Evolutionary conservation across 176 grass and related monocot genomes (phyloP), one percentile per base, ranked within the genome.

Genomic region (Avena insularis): DNA sequence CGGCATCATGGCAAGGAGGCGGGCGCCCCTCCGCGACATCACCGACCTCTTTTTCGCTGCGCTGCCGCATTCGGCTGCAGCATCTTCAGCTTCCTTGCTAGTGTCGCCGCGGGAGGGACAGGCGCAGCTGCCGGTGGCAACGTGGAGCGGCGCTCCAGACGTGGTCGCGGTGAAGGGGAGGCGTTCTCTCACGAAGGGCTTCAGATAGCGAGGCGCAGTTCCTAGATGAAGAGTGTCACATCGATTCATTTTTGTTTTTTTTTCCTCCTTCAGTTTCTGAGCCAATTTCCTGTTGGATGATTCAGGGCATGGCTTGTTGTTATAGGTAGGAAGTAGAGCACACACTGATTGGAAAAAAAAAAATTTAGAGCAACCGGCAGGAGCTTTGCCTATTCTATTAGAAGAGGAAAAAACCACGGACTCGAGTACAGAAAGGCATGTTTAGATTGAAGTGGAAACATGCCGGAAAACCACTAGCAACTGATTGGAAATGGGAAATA

Each of bases 21-120:
- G 82, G 56, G 33, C 12, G 31, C 82, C 87, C 2, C 77, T 89
- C 56, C 56, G 67, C 31, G 87, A 89, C 76, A 80, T 89, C 76
- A 89, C 87, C 46, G 0, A 16, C 55, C 76, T 73, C 76, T 21
- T 85, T 82, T 20, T 74, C 82, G 54, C 45, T 3, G 0, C 17
- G 21, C 40, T 4, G 20, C 45, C 27, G 15, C 10, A 2, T 27
- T 48, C 82, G 20, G 46, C 23, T 36, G 17, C 4, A 50, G 29
- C 29, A 15, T 4, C 46, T 8, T 19, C 75, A 11, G 63, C 17
- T 2, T 12, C 10, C 0, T 23, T 33, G 9, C 59, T 35, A 17
- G 46, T 9, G 1, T 48, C 46, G 46, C 9, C 46, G 46, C 36
- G 57, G 7, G 57, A 23, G 55, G 19, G 43, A 27, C 14, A 29